Percentiles rank a stretch among this genome's conserved stretches.
Evolutionary conservation across 1,284 basidiomycete genomes (phyloP).

Genomic region (Ustilago curta): DNA sequence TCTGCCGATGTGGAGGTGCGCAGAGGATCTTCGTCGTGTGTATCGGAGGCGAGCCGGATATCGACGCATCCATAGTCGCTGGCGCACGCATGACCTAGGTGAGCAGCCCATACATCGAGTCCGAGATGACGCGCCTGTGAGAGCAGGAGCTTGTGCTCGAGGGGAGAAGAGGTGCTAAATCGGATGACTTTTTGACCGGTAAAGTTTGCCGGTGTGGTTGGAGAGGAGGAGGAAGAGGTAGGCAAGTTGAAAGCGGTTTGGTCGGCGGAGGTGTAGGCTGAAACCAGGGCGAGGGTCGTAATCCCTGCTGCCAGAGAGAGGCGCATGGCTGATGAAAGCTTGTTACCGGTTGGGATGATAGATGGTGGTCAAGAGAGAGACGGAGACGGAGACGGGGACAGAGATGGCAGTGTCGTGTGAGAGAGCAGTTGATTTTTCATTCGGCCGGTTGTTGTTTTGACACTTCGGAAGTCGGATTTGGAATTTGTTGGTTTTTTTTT

Average conservation of each 20-base stretch:
- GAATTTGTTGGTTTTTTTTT: not conserved
- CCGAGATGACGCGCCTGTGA: slow-evolving; percentile 8
- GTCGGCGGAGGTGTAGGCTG: slow-evolving; percentile 2
- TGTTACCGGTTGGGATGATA: not conserved
- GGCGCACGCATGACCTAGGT: slow-evolving; percentile 21
- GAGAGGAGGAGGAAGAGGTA: not conserved
- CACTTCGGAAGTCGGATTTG: slow-evolving; percentile 18
- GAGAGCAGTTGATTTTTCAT: no score
- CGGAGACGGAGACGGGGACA: no score
- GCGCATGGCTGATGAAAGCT: slow-evolving; percentile 20
- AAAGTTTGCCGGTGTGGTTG: slow-evolving; percentile 13
- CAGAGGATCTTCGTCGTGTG: slow-evolving; percentile 17
- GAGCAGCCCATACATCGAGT: slow-evolving; percentile 40
- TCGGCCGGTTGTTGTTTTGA: slow-evolving; percentile 10
- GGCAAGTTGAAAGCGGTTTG: slow-evolving; percentile 22
- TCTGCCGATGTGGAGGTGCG: not conserved
- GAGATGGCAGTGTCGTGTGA: no score
- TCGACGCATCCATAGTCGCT: slow-evolving; percentile 35
- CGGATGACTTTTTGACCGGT: slow-evolving; percentile 36
- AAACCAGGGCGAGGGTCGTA: slow-evolving; percentile 7
- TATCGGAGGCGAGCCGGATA: slow-evolving; percentile 18
- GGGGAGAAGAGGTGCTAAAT: slow-evolving; percentile 15
- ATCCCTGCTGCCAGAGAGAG: slow-evolving; percentile 17
- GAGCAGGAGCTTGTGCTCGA: slow-evolving; percentile 19
- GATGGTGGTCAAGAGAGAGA: slow-evolving; percentile 2